phyloP scores from a whole-genome alignment of 805 yeast species.

The Candida argentea region DNA sequence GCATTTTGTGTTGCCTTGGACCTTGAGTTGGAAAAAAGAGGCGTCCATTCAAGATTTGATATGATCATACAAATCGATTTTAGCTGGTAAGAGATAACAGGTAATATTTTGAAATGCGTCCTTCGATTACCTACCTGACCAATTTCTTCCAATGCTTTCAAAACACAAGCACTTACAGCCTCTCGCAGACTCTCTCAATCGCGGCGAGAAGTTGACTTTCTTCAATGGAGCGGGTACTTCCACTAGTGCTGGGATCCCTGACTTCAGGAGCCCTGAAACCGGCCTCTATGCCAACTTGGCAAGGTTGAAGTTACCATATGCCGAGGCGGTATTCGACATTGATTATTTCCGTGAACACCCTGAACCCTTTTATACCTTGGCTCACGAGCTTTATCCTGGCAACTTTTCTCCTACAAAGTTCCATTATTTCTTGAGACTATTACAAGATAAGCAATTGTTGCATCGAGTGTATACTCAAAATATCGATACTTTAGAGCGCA shows the following conservation, averaged over 20 bases:
- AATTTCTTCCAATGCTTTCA: constrained; percentile 3
- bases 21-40: no score
- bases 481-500: constrained; percentile 82
- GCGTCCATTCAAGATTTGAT: no score
- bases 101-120: constrained; percentile 1
- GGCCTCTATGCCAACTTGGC: constrained; percentile 78
- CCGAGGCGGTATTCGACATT: constrained; percentile 93
- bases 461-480: constrained; percentile 82
- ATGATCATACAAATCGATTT: no score
- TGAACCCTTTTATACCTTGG: constrained; percentile 73
- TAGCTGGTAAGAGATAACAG: no score
- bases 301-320: constrained; percentile 69
- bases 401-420: constrained; percentile 75
- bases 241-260: constrained; percentile 92
- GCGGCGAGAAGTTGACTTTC: constrained; percentile 42
- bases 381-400: constrained; percentile 83
- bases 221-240: constrained; percentile 93
- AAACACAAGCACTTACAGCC: constrained; percentile 15
- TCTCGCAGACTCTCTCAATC: constrained; percentile 19
- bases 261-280: constrained; percentile 84
- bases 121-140: background rate
- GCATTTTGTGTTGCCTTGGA: no score
- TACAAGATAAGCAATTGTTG: constrained; percentile 54
- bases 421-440: constrained; percentile 59
- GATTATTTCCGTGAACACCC: constrained; percentile 71